A percentile compares a stretch with the other conserved stretches of the same genome.
These are phyloP conservation scores for Phytophthora tubulina DNA, from an alignment of 352 stramenopile genomes.

Conservation along the genomic window DNA sequence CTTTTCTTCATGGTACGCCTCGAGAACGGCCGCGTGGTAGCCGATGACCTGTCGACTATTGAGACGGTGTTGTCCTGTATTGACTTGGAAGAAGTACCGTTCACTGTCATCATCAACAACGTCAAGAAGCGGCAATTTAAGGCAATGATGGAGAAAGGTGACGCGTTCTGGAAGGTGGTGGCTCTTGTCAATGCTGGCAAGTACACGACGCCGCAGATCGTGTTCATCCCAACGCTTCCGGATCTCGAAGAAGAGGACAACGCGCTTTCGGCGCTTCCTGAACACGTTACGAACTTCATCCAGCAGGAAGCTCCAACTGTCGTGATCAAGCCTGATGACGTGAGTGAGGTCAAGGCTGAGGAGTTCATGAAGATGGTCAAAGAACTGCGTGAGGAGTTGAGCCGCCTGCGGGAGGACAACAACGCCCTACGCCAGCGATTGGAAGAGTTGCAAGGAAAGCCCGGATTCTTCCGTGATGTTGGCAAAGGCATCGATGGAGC, in stretches of 20 bases:
- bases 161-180: slow-evolving; percentile 17
- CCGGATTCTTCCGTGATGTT: neutral
- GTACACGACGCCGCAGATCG: slow-evolving; percentile 25
- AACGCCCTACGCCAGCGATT: neutral
- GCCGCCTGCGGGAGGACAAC: neutral
- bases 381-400: neutral
- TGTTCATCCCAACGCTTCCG: slow-evolving; percentile 23
- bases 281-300: neutral
- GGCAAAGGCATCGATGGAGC: no score
- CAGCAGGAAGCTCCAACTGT: neutral
- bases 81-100: slow-evolving; percentile 14
- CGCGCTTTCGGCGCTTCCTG: neutral
- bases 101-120: slow-evolving; percentile 35
- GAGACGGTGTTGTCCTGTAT: slow-evolving; percentile 34
- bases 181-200: slow-evolving; percentile 14
- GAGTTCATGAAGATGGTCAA: neutral
- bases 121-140: slow-evolving; percentile 24
- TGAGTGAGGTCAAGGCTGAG: neutral
- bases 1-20: slow-evolving; percentile 42
- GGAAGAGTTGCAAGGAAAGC: neutral
- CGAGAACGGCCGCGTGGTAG: slow-evolving; percentile 27
- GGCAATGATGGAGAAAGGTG: slow-evolving; percentile 16
- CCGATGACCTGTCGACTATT: slow-evolving; percentile 30
- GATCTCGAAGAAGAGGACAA: neutral
- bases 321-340: neutral